Percentiles rank a stretch among this genome's conserved stretches.
phyloP scores from a whole-genome alignment of 2,329 filamentous ascomycete genomes.

The Ceratocystis harringtonii region DNA sequence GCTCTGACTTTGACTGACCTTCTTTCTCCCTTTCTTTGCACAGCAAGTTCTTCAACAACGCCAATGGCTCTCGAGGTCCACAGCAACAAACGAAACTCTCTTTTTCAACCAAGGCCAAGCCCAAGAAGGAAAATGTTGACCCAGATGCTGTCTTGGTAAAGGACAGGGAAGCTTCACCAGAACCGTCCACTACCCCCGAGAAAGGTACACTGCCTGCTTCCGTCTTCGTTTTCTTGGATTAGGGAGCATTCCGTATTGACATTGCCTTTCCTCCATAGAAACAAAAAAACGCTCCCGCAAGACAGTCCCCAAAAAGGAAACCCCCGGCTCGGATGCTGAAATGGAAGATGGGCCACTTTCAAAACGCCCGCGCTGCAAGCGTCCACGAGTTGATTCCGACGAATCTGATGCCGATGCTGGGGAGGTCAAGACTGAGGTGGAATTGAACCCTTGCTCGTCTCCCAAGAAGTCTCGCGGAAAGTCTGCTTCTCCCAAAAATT shows the following conservation, averaged over 20 bases:
- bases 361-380: constrained; percentile 8
- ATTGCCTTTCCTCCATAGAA: constrained; percentile 16
- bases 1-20: not conserved
- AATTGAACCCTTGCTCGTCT: constrained; percentile 32
- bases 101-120: constrained; percentile 50
- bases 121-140: constrained; percentile 20
- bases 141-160: constrained; percentile 10
- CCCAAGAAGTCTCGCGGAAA: constrained; percentile 27
- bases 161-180: constrained; percentile 20
- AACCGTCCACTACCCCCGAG: constrained; percentile 16
- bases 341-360: constrained; percentile 16
- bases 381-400: constrained; percentile 12
- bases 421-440: constrained; percentile 20
- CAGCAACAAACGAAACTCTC: constrained; percentile 65
- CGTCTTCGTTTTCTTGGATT: not conserved
- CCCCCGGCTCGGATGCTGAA: constrained; percentile 20
- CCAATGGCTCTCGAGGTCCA: constrained; percentile 38
- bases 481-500: constrained; percentile 20
- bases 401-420: constrained; percentile 15
- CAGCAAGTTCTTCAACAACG: constrained; percentile 75
- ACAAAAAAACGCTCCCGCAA: constrained; percentile 24
- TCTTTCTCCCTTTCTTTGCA: not conserved
- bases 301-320: constrained; percentile 23
- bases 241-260: not conserved
- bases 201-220: not conserved